Evolutionary conservation across 1,139 yeast genomes (phyloP), one percentile per base, ranked within the genome.

Genomic region (Geotrichum siamense): DNA sequence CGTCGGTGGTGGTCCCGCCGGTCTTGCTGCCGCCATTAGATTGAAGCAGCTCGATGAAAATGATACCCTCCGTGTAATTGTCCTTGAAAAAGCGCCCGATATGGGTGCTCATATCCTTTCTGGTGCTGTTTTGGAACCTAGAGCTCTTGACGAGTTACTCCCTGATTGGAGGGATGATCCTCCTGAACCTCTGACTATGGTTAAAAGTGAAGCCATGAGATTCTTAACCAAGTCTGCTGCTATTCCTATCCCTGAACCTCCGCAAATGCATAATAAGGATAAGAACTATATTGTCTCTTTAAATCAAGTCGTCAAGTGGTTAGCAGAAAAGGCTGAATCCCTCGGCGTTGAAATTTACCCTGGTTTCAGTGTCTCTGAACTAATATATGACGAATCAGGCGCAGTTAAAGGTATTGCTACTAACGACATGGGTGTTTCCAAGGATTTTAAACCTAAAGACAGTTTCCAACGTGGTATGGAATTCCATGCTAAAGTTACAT

Each of bases 1-100:
- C 39, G 95, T 91, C 1, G 98, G 98, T 31, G 98, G 94, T 34
- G 98, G 98, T 0, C 97, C 97, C 3, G 94, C 97, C 1, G 98
- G 98, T 9, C 70, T 91, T 45, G 91, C 96, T 1, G 82, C 98
- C 1, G 98, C 97, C 12, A 91, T 91, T 51, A 75, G 76, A 52
- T 68, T 87, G 54, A 91, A 91, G 61, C 96, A 86, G 58, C 67
- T 89, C 38, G 97, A 91, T 58, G 68, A 71, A 41, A 60, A 65
- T 15, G 85, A 83, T 5, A 82, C 82, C 39, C 64, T 83, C 43
- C 70, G 98, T 48, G 94, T 91, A 38, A 81, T 91, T 13, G 89
- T 91, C 0, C 69, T 91, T 43, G 98, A 91, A 55, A 91, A 91
- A 60, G 94, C 95, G 1, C 79, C 89, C 6, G 96, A 89, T 58